Conservation (phyloP, 2,329 filamentous ascomycete genomes). For the Ophioceras dolichostomum region DNA sequence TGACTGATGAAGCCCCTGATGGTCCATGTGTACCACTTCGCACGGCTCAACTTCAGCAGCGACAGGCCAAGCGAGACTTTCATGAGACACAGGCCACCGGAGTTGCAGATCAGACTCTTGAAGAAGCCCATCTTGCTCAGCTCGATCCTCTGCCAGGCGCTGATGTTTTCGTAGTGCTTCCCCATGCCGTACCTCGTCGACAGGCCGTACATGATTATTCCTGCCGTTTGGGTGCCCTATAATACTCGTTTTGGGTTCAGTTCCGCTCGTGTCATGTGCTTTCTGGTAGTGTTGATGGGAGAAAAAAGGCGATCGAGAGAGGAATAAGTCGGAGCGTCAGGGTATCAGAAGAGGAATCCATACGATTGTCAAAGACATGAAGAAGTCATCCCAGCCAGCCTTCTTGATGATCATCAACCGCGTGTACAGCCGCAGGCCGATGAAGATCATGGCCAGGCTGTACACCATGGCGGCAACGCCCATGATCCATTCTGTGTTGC, state of each 20-base stretch:
- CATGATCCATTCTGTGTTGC: constrained; percentile 3
- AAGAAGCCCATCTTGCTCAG: not conserved
- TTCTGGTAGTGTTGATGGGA: no score
- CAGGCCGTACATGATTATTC: not conserved
- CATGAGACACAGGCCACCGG: not conserved
- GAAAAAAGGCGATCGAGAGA: no score
- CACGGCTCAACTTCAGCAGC: not conserved
- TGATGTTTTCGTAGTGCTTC: constrained; percentile 1
- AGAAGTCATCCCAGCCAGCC: constrained; percentile 2
- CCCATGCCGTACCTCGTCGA: not conserved
- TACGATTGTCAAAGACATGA: constrained; percentile 1
- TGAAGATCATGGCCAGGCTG: constrained; percentile 2
- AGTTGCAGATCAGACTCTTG: not conserved
- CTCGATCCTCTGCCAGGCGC: not conserved
- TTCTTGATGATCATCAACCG: constrained; percentile 1
- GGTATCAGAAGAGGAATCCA: constrained; percentile 12
- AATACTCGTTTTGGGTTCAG: no score
- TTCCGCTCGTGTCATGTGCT: constrained; percentile 9
- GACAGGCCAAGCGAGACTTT: constrained; percentile 1
- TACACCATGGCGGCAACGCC: constrained; percentile 3
- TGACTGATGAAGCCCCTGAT: not conserved
- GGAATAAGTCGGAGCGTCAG: constrained; percentile 10
- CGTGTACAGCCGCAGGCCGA: constrained; percentile 3
- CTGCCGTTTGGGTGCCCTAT: no score
- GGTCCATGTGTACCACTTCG: not conserved